phyloP scores from a whole-genome alignment of 257 asterid species.

The Solanum chiquidenum region DNA sequence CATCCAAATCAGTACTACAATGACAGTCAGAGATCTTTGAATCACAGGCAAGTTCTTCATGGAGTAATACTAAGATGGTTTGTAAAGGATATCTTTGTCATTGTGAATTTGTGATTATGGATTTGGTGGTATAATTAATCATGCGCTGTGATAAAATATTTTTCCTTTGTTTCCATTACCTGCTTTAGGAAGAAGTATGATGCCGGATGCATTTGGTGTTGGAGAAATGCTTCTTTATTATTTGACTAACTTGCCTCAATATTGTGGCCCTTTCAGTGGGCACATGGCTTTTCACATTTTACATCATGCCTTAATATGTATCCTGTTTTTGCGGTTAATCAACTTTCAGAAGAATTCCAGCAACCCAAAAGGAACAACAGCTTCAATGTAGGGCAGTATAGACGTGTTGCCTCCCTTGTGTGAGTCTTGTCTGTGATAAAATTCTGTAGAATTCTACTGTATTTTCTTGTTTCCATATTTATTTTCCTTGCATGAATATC shows the following conservation, averaged over 20 bases:
- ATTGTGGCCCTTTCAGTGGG: background rate
- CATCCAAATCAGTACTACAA: slow-evolving; percentile 88
- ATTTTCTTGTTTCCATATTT: background rate
- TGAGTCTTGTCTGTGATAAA: background rate
- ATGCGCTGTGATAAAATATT: background rate
- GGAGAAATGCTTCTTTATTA: background rate
- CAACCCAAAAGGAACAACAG: background rate
- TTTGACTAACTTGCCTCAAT: background rate
- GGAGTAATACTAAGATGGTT: background rate
- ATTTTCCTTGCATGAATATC: background rate
- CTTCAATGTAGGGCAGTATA: background rate
- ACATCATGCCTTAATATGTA: background rate
- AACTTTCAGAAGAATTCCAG: background rate
- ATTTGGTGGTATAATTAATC: background rate
- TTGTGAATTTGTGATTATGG: background rate
- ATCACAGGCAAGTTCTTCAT: slow-evolving; percentile 26
- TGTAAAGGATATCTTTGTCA: background rate
- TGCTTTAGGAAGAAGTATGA: background rate
- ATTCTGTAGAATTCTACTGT: background rate
- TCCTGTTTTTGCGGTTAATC: background rate
- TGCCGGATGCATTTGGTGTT: background rate
- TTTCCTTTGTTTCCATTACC: background rate
- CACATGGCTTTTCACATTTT: background rate
- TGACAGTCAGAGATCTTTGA: slow-evolving; percentile 67
- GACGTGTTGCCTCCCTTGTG: background rate